Percentiles rank a stretch among this genome's conserved stretches.
These are phyloP conservation scores for Panaeolus papilionaceus DNA, from an alignment of 768 basidiomycete genomes.

Conservation along the genomic window DNA sequence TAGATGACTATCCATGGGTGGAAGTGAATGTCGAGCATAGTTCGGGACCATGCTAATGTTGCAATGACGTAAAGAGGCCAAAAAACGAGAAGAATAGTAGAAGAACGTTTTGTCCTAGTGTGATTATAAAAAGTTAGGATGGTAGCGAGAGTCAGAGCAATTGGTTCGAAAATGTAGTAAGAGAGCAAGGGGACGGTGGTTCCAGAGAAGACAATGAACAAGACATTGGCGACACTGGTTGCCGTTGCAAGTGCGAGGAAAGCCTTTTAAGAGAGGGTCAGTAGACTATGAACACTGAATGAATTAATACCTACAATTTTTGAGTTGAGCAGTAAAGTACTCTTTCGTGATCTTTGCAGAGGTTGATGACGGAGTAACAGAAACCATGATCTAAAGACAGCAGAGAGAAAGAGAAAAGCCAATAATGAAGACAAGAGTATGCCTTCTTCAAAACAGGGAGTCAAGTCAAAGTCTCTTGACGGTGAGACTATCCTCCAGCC, in stretches of 20 bases:
- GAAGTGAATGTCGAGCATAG: slow-evolving; percentile 42
- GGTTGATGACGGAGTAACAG: slow-evolving; percentile 31
- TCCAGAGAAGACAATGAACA: slow-evolving; percentile 41
- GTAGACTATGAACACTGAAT: slow-evolving; percentile 7
- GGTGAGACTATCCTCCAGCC: slow-evolving; percentile 71
- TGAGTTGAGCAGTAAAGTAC: slow-evolving; percentile 54
- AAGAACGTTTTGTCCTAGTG: slow-evolving; percentile 71
- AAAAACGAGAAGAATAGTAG: slow-evolving; percentile 76
- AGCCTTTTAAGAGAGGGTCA: slow-evolving; percentile 39
- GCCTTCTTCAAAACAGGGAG: slow-evolving; percentile 84
- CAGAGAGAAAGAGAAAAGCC: slow-evolving; percentile 48
- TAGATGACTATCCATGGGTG: slow-evolving; percentile 40
- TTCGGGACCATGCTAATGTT: slow-evolving; percentile 65
- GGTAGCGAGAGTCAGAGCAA: slow-evolving; percentile 54
- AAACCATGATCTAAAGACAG: slow-evolving; percentile 42
- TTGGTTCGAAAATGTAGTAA: slow-evolving; percentile 63
- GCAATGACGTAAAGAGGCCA: slow-evolving; percentile 73
- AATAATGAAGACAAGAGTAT: slow-evolving; percentile 63
- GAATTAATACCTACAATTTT: slow-evolving; percentile 65
- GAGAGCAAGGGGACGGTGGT: slow-evolving; percentile 50
- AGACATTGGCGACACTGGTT: slow-evolving; percentile 50
- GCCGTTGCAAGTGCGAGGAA: slow-evolving; percentile 53
- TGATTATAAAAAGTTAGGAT: slow-evolving; percentile 72
- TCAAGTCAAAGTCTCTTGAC: slow-evolving; percentile 72
- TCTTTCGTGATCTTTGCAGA: slow-evolving; percentile 48